A percentile compares a stretch with the other conserved stretches of the same genome.
These are phyloP conservation scores for Cladosporium sp. DNA, from an alignment of 2,329 filamentous ascomycete species.

Conservation along the genomic window DNA sequence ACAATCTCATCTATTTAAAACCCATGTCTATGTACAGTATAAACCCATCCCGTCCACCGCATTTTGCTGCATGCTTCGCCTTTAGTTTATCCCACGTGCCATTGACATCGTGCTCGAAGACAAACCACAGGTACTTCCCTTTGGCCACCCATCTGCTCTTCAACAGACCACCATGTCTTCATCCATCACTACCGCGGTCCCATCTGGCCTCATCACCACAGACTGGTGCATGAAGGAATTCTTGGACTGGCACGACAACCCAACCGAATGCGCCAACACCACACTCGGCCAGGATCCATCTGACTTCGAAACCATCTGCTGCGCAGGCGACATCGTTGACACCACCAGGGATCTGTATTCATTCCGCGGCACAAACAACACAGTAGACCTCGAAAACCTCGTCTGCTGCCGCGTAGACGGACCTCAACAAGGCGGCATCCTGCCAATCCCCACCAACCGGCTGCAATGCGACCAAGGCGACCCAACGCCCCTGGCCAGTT, in stretches of 20 bases:
- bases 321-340: conserved; percentile 17
- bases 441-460: conserved; percentile 6
- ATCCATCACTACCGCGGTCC: conserved; percentile 15
- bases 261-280: conserved; percentile 15
- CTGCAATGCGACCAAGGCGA: conserved; percentile 13
- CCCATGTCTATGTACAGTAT: no score
- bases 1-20: no score
- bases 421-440: conserved; percentile 13
- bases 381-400: conserved; percentile 15
- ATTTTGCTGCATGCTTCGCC: no score
- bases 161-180: conserved; percentile 9
- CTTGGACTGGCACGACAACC: background rate
- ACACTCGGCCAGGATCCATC: background rate
- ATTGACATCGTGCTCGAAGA: no score
- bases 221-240: conserved; percentile 16
- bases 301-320: conserved; percentile 17
- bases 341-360: conserved; percentile 10
- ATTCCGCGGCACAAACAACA: conserved; percentile 9
- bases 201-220: conserved; percentile 15
- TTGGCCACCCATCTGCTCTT: background rate
- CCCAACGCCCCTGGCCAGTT: conserved; percentile 19
- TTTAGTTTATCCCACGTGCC: no score
- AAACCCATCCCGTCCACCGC: no score
- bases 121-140: no score
- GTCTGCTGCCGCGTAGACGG: conserved; percentile 16